Evolutionary conservation across 2,329 filamentous ascomycete species (phyloP).

Genomic region (Diaporthe aspalathi): DNA sequence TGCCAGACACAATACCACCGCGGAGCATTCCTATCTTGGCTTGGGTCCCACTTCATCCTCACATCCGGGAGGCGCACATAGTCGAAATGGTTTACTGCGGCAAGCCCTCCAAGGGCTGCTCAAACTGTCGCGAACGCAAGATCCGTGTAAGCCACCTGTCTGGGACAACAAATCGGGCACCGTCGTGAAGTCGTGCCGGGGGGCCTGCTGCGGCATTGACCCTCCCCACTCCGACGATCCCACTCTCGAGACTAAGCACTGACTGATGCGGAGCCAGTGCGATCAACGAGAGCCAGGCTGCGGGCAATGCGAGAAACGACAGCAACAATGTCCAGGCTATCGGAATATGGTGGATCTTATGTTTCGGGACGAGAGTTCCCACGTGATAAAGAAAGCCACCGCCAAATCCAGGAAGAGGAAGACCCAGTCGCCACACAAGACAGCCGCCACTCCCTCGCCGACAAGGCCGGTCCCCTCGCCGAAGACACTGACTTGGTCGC

Average conservation of each 20-base stretch:
- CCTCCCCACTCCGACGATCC: not conserved
- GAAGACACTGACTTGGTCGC: constrained; percentile 41
- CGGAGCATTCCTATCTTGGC: constrained; percentile 23
- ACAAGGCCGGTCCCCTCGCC: constrained; percentile 13
- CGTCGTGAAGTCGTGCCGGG: not conserved
- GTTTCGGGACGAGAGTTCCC: constrained; percentile 67
- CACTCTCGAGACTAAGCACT: constrained; percentile 2
- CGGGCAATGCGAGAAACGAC: constrained; percentile 65
- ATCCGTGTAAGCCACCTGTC: constrained; percentile 59
- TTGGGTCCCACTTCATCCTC: constrained; percentile 19
- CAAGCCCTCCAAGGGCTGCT: constrained; percentile 68
- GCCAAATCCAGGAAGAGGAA: constrained; percentile 49
- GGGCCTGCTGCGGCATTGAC: not conserved
- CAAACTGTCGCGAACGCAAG: constrained; percentile 66
- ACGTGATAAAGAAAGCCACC: constrained; percentile 65
- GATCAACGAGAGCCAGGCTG: constrained; percentile 64
- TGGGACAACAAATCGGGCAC: not conserved
- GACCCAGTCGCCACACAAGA: constrained; percentile 16
- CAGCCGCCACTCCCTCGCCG: constrained; percentile 8
- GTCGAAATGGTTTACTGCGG: constrained; percentile 67
- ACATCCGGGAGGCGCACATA: constrained; percentile 1
- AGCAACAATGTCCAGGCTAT: constrained; percentile 65
- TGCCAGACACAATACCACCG: constrained; percentile 14
- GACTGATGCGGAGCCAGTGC: constrained; percentile 53
- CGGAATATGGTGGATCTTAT: constrained; percentile 66